Percentiles rank a stretch among this genome's conserved stretches.
Conservation (phyloP, 805 yeast species). For the Yamadazyma tumulicola region DNA sequence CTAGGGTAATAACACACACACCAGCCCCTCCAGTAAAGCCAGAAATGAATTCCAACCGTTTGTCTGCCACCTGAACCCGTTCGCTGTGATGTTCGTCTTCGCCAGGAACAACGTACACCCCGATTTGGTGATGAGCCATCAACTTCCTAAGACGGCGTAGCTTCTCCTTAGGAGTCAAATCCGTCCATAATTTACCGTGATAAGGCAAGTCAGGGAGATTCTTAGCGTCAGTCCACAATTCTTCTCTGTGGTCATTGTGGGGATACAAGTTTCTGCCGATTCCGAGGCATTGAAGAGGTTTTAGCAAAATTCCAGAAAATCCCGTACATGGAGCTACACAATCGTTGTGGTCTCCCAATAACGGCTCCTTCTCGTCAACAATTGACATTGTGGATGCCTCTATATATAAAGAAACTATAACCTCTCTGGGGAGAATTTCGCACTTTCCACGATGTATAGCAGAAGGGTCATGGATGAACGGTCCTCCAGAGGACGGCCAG, state of each 20-base stretch:
- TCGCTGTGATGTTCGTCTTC: slow-evolving; percentile 95
- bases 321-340: slow-evolving; percentile 16
- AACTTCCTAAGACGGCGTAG: slow-evolving; percentile 55
- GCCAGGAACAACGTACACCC: slow-evolving; percentile 74
- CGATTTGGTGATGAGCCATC: slow-evolving; percentile 63
- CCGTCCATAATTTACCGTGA: slow-evolving; percentile 2
- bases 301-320: slow-evolving; percentile 14
- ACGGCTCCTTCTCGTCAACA: not conserved
- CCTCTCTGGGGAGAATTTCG: too few relatives aligned
- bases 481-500: slow-evolving; percentile 4
- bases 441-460: slow-evolving; percentile 8
- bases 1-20: slow-evolving; percentile 68
- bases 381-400: not conserved
- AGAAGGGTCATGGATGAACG: slow-evolving; percentile 7
- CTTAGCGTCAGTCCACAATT: slow-evolving; percentile 14
- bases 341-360: not conserved
- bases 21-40: slow-evolving; percentile 96
- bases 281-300: slow-evolving; percentile 20
- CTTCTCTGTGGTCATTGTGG: not conserved
- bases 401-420: too few relatives aligned
- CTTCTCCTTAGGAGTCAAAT: slow-evolving; percentile 50
- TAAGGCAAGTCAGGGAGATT: slow-evolving; percentile 20
- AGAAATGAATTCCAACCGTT: slow-evolving; percentile 75
- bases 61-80: slow-evolving; percentile 77
- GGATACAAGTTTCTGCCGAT: not conserved